Evolutionary conservation across 495 filamentous ascomycete species (phyloP).

Genomic region (Aspergillus campestris): DNA sequence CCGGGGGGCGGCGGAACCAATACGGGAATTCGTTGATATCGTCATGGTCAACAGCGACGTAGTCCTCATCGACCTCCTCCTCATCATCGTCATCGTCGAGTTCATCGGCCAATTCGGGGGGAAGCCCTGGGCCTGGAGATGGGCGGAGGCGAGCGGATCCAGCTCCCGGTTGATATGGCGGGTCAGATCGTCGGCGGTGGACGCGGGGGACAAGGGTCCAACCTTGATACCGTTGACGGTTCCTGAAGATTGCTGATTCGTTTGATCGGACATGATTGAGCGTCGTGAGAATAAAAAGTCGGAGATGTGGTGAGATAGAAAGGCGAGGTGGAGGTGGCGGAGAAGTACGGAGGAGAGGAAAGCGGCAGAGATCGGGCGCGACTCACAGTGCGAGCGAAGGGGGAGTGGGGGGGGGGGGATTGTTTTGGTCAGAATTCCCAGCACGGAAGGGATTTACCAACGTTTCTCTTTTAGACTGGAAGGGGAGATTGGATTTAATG

Average conservation of each 20-base stretch:
- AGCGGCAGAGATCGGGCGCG: not conserved
- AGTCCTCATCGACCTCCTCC: conserved; percentile 36
- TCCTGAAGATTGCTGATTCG: conserved; percentile 4
- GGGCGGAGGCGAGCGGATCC: conserved; percentile 13
- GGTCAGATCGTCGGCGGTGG: conserved; percentile 25
- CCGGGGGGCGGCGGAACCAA: conserved; percentile 36
- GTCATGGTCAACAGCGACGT: conserved; percentile 35
- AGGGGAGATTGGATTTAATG: no score
- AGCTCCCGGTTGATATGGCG: conserved; percentile 26
- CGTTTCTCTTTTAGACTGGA: no score
- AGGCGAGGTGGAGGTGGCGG: no score
- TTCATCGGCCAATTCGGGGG: conserved; percentile 17
- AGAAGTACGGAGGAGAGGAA: no score
- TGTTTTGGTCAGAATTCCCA: no score
- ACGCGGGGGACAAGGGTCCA: conserved; percentile 24
- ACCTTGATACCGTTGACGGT: conserved; percentile 24
- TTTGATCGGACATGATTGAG: conserved; percentile 12
- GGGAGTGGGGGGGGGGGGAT: not conserved
- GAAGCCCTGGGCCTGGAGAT: conserved; percentile 16
- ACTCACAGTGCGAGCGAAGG: not conserved
- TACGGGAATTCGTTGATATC: conserved; percentile 36
- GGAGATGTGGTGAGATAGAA: no score
- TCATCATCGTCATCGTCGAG: conserved; percentile 30
- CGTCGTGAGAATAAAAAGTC: no score
- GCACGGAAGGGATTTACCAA: no score